These are phyloP conservation scores for Chamaecrista fasciculata DNA, from an alignment of 306 rosid species.

Conservation along the genomic window DNA sequence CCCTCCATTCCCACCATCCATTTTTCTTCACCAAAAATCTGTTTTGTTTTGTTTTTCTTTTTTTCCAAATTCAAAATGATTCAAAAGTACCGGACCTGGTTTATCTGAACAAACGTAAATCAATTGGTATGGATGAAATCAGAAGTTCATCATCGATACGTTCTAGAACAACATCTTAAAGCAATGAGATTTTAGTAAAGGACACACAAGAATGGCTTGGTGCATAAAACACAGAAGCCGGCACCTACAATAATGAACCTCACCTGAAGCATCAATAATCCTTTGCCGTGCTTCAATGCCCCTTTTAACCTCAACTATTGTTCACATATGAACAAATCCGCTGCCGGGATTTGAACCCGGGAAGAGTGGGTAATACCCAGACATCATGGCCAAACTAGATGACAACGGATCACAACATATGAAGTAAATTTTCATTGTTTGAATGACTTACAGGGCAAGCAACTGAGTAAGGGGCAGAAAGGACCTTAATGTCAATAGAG, in stretches of 20 bases:
- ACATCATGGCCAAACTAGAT: constrained; percentile 63
- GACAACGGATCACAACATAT: constrained; percentile 42
- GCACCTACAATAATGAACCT: not conserved
- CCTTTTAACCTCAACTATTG: not conserved
- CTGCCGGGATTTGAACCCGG: constrained; percentile 71
- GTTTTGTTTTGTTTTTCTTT: too few relatives aligned
- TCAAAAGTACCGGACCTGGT: too few relatives aligned
- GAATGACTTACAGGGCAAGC: not conserved
- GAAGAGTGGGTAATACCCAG: constrained; percentile 61
- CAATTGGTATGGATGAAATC: not conserved
- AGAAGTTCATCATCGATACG: not conserved
- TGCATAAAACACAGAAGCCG: not conserved
- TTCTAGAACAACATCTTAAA: not conserved
- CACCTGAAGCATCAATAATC: not conserved
- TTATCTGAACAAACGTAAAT: not conserved
- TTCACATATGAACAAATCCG: constrained; percentile 28
- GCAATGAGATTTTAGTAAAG: not conserved
- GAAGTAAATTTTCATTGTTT: not conserved
- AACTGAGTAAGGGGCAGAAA: not conserved
- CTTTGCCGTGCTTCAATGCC: not conserved
- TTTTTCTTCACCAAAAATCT: too few relatives aligned
- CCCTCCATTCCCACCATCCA: not conserved
- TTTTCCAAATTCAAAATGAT: too few relatives aligned
- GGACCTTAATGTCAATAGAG: not conserved
- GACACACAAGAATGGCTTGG: not conserved